These are phyloP conservation scores for Galerina marginata DNA, from an alignment of 768 basidiomycete species.

Conservation along the genomic window DNA sequence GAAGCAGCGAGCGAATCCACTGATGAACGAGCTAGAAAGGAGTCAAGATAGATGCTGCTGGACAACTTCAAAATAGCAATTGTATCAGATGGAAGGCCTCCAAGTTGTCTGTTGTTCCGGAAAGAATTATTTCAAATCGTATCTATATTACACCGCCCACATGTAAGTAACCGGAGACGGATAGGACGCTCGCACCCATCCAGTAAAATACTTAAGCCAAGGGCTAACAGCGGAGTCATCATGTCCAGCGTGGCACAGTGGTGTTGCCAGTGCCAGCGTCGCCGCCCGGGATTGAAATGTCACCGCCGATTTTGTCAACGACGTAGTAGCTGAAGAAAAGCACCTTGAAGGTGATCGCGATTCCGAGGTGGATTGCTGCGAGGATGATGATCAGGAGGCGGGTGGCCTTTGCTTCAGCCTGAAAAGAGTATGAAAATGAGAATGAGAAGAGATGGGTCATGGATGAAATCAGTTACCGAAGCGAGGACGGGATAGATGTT, in stretches of 20 bases:
- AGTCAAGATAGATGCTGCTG: neutral
- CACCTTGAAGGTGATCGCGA: conserved; percentile 88
- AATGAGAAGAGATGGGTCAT: neutral
- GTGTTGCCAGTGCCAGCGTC: conserved; percentile 36
- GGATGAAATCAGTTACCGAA: conserved; percentile 54
- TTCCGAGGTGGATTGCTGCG: conserved; percentile 72
- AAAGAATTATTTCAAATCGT: conserved; percentile 11
- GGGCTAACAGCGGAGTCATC: neutral
- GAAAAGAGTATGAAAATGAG: neutral
- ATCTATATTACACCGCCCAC: conserved; percentile 23
- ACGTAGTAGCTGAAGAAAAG: conserved; percentile 65
- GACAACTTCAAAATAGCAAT: neutral
- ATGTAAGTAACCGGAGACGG: conserved; percentile 16
- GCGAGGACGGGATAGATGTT: conserved; percentile 93
- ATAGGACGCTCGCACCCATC: conserved; percentile 15
- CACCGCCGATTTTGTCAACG: conserved; percentile 46
- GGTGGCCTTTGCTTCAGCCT: conserved; percentile 89
- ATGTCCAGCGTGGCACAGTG: conserved; percentile 23
- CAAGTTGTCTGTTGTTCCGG: neutral
- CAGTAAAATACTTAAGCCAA: conserved; percentile 7
- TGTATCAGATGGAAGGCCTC: neutral
- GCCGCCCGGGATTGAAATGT: conserved; percentile 47
- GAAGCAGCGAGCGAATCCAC: no score
- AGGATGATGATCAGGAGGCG: conserved; percentile 83
- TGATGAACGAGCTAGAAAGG: neutral